These are phyloP conservation scores for Stagonosporopsis vannaccii DNA, from an alignment of 2,329 filamentous ascomycete genomes.

Conservation along the genomic window DNA sequence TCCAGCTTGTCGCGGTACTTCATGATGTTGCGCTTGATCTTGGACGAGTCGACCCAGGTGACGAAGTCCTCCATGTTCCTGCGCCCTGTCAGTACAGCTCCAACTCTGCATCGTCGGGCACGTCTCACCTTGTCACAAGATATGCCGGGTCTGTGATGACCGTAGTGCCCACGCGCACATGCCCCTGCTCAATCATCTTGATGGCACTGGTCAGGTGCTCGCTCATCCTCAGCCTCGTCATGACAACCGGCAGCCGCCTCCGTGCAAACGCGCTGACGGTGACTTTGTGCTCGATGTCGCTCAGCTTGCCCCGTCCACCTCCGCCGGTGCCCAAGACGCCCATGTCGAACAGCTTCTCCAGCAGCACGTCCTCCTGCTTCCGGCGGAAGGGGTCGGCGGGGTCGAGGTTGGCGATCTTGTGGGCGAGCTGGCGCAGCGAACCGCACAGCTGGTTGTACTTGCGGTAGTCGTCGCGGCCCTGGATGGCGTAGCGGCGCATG, in stretches of 20 bases:
- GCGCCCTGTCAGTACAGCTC: slow-evolving; percentile 1
- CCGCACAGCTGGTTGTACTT: slow-evolving; percentile 56
- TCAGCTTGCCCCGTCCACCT: slow-evolving; percentile 66
- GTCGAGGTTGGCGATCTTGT: slow-evolving; percentile 80
- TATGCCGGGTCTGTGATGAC: slow-evolving; percentile 90
- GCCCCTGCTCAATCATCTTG: slow-evolving; percentile 91
- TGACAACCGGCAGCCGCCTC: slow-evolving; percentile 83
- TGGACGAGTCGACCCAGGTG: slow-evolving; percentile 93
- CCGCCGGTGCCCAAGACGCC: slow-evolving; percentile 79
- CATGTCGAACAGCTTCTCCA: slow-evolving; percentile 94
- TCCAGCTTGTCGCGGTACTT: slow-evolving; percentile 94
- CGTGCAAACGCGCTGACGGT: slow-evolving; percentile 91
- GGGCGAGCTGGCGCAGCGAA: slow-evolving; percentile 87
- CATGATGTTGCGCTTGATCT: slow-evolving; percentile 96
- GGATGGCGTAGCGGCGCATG: slow-evolving; percentile 86
- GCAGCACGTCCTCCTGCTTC: slow-evolving; percentile 84
- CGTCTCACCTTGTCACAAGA: slow-evolving; percentile 70
- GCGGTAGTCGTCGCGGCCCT: slow-evolving; percentile 81
- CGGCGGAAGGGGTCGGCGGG: slow-evolving; percentile 80
- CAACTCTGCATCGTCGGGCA: neutral
- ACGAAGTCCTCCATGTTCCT: slow-evolving; percentile 94
- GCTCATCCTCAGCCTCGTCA: slow-evolving; percentile 90
- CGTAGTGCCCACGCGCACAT: slow-evolving; percentile 89
- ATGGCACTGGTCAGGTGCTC: slow-evolving; percentile 82
- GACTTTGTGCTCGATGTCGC: slow-evolving; percentile 80